Percentiles rank a stretch among this genome's conserved stretches.
These are phyloP conservation scores for Talaromyces piceae DNA, from an alignment of 2,329 filamentous ascomycete species.

Conservation along the genomic window DNA sequence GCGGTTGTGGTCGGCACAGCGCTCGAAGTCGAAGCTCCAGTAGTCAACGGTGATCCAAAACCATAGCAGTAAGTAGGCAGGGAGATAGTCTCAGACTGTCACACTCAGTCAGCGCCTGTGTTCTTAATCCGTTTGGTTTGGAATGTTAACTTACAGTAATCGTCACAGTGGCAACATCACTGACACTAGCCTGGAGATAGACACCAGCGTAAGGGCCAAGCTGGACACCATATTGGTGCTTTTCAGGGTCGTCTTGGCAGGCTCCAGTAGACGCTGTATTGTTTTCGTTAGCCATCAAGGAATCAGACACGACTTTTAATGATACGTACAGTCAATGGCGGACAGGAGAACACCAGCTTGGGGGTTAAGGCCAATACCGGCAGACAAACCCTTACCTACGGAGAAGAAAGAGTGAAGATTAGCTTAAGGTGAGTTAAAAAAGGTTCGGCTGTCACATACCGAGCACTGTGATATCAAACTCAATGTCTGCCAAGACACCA, in stretches of 20 bases:
- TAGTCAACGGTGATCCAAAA: conserved; percentile 3
- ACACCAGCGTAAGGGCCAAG: conserved; percentile 6
- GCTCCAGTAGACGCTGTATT: conserved; percentile 2
- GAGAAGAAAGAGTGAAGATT: too few relatives aligned
- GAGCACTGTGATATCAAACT: conserved; percentile 5
- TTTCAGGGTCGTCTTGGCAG: conserved; percentile 2
- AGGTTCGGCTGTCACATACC: neutral
- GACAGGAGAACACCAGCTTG: conserved; percentile 2
- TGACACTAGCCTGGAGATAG: neutral
- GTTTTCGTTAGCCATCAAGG: conserved; percentile 1
- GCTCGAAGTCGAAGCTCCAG: neutral
- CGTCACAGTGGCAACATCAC: conserved; percentile 1
- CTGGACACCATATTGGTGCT: conserved; percentile 6
- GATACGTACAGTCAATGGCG: conserved; percentile 5
- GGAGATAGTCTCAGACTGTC: conserved; percentile 6
- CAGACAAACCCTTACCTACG: conserved; percentile 6
- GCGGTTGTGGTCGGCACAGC: neutral
- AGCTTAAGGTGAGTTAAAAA: neutral
- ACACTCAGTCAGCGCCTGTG: neutral
- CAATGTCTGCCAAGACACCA: conserved; percentile 4
- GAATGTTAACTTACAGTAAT: conserved; percentile 2
- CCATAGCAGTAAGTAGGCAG: conserved; percentile 6
- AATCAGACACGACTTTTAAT: neutral
- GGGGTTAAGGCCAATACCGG: conserved; percentile 6
- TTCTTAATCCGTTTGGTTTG: neutral